Percentiles rank a stretch among this genome's conserved stretches.
phyloP scores from a whole-genome alignment of 2,329 filamentous ascomycete species.

The Periconia sp. region DNA sequence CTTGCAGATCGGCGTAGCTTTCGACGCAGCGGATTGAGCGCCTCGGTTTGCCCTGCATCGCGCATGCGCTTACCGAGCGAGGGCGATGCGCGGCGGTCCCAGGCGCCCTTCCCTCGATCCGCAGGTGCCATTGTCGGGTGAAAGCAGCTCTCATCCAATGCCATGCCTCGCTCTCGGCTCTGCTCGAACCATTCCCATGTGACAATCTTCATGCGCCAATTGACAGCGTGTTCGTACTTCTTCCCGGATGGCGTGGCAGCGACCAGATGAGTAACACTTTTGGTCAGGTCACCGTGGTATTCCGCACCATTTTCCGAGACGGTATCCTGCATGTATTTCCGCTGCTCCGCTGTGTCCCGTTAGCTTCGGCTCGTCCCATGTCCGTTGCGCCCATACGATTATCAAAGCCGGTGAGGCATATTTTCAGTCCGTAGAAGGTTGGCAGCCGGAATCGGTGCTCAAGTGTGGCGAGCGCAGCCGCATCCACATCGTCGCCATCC shows the following conservation, averaged over 20 bases:
- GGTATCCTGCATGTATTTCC: constrained; percentile 72
- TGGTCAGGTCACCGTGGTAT: constrained; percentile 88
- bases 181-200: constrained; percentile 85
- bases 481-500: constrained; percentile 75
- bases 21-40: constrained; percentile 61
- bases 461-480: constrained; percentile 69
- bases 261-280: constrained; percentile 84
- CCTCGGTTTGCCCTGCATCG: constrained; percentile 30
- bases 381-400: constrained; percentile 57
- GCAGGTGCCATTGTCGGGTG: constrained; percentile 73
- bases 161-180: constrained; percentile 84
- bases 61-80: constrained; percentile 46
- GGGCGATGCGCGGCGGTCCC: constrained; percentile 59
- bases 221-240: constrained; percentile 87
- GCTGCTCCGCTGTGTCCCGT: constrained; percentile 62
- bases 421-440: constrained; percentile 66
- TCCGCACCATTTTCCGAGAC: constrained; percentile 75
- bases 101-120: constrained; percentile 79
- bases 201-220: constrained; percentile 82
- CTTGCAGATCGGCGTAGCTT: constrained; percentile 90
- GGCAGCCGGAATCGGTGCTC: constrained; percentile 71
- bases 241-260: constrained; percentile 79
- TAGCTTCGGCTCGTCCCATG: constrained; percentile 20
- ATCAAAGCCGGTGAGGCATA: constrained; percentile 74
- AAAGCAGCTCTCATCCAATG: constrained; percentile 84